These are phyloP conservation scores for Adansonia digitata DNA, from an alignment of 345 rosid species.

Conservation along the genomic window DNA sequence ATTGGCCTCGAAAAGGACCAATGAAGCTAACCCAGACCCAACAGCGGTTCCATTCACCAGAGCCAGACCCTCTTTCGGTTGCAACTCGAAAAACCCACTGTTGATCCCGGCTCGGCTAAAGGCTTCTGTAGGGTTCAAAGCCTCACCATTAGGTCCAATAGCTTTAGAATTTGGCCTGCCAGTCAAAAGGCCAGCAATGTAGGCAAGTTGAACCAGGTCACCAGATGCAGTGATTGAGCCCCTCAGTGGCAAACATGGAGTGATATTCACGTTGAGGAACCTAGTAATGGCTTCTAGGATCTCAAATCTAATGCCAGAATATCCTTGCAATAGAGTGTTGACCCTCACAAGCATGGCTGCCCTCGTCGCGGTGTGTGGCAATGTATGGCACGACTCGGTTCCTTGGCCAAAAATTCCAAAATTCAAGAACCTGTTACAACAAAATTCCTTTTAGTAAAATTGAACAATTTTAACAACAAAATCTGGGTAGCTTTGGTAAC, in stretches of 20 bases:
- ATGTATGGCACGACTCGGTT: slow-evolving; percentile 46
- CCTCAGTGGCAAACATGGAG: slow-evolving; percentile 69
- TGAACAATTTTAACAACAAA: not conserved
- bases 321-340: slow-evolving; percentile 73
- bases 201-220: slow-evolving; percentile 61
- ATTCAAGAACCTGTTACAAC: slow-evolving; percentile 45
- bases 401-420: slow-evolving; percentile 64
- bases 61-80: slow-evolving; percentile 77
- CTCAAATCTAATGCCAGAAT: slow-evolving; percentile 69
- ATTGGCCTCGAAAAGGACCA: slow-evolving; percentile 55
- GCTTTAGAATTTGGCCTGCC: slow-evolving; percentile 65
- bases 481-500: not conserved
- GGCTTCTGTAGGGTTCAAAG: slow-evolving; percentile 39
- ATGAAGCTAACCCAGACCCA: slow-evolving; percentile 69
- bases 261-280: slow-evolving; percentile 55
- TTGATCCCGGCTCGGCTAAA: slow-evolving; percentile 40
- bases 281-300: slow-evolving; percentile 58
- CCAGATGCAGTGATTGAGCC: slow-evolving; percentile 74
- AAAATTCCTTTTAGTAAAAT: not conserved
- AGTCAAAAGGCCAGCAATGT: slow-evolving; percentile 55
- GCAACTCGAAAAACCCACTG: slow-evolving; percentile 50
- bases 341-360: slow-evolving; percentile 75
- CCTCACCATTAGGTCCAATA: slow-evolving; percentile 44
- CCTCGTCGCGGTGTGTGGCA: slow-evolving; percentile 55
- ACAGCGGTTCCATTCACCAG: slow-evolving; percentile 72